Conservation (phyloP, 768 basidiomycete species). For the Strobilomyces echinocephalus region DNA sequence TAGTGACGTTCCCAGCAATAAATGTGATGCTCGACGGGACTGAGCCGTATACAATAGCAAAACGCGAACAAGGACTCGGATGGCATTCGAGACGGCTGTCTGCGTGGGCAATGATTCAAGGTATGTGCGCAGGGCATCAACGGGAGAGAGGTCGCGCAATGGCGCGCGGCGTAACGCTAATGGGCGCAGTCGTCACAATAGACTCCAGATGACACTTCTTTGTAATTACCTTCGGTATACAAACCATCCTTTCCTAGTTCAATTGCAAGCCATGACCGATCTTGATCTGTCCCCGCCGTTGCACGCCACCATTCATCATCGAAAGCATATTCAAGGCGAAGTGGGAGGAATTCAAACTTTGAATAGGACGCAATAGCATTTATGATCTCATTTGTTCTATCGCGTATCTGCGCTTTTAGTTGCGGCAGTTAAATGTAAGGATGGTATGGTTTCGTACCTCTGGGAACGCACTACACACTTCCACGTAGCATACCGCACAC, state of each 20-base stretch:
- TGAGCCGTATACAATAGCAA: slow-evolving; percentile 65
- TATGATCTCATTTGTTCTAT: slow-evolving; percentile 51
- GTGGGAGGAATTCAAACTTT: slow-evolving; percentile 52
- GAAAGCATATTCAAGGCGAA: slow-evolving; percentile 74
- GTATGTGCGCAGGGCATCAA: slow-evolving; percentile 41
- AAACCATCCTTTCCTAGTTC: slow-evolving; percentile 53
- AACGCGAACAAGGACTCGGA: slow-evolving; percentile 59
- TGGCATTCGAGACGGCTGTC: slow-evolving; percentile 58
- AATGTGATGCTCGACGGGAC: slow-evolving; percentile 59
- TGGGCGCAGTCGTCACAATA: not conserved
- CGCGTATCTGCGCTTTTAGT: slow-evolving; percentile 40
- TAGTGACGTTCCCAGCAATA: slow-evolving; percentile 74
- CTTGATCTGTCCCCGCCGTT: slow-evolving; percentile 33
- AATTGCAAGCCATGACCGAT: slow-evolving; percentile 33
- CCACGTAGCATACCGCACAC: slow-evolving; percentile 64
- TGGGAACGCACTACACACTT: slow-evolving; percentile 56
- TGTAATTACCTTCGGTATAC: slow-evolving; percentile 25
- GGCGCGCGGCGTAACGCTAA: slow-evolving; percentile 23
- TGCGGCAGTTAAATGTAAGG: not conserved
- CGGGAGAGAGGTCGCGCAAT: slow-evolving; percentile 14
- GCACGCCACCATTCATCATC: slow-evolving; percentile 61
- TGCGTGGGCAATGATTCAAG: slow-evolving; percentile 68
- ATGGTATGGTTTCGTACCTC: slow-evolving; percentile 41
- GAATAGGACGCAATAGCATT: slow-evolving; percentile 44
- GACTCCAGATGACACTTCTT: not conserved